Evolutionary conservation across 176 grass and related monocot genomes (phyloP).

Genomic region (Carex scoparia): DNA sequence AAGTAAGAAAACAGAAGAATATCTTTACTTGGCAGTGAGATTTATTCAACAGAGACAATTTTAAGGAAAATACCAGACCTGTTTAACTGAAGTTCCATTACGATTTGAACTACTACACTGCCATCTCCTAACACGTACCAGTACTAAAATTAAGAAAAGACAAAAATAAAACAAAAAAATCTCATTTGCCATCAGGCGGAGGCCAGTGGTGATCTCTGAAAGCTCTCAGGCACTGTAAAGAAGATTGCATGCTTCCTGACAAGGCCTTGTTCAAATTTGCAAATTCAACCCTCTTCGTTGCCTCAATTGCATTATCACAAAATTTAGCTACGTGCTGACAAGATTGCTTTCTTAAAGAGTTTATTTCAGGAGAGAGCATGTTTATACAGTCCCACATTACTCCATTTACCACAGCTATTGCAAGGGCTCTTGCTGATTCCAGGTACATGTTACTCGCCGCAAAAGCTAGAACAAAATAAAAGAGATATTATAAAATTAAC

Average conservation of each 20-base stretch:
- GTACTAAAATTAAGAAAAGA: not conserved
- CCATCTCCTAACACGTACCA: not conserved
- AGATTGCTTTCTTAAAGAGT: conserved; percentile 46
- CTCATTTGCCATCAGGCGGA: conserved; percentile 20
- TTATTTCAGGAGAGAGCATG: conserved; percentile 26
- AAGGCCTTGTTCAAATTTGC: conserved; percentile 43
- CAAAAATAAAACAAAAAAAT: not conserved
- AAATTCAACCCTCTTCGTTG: conserved; percentile 40
- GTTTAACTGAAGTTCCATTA: not conserved
- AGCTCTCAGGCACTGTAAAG: conserved; percentile 50
- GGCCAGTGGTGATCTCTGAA: conserved; percentile 71
- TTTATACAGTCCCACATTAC: conserved; percentile 46
- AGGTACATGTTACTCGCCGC: conserved; percentile 30
- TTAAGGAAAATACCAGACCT: not conserved
- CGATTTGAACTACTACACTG: not conserved
- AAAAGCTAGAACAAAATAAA: conserved; percentile 32
- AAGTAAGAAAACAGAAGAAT: not conserved
- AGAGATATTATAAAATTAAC: not conserved
- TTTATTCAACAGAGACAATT: not conserved
- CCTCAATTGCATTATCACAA: conserved; percentile 24
- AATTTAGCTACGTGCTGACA: conserved; percentile 35
- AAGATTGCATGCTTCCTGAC: conserved; percentile 52
- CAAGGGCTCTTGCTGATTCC: conserved; percentile 47
- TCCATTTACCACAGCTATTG: conserved; percentile 39
- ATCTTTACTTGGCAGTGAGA: not conserved